A percentile compares a stretch with the other conserved stretches of the same genome.
Conservation (phyloP, 139 green algal species). For the Coelastrella sp. region DNA sequence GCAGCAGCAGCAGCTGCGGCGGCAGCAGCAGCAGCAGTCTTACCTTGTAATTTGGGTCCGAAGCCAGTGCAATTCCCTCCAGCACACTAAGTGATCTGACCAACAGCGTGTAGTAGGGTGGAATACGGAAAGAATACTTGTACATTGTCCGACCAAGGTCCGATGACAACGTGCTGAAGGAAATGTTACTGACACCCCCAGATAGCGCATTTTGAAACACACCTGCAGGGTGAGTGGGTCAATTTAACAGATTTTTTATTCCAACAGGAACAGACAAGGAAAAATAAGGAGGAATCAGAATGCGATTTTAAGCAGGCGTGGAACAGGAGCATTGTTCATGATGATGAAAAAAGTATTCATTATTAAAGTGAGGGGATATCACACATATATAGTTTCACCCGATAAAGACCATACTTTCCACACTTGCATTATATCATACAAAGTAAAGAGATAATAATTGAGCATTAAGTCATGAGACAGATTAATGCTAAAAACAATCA, state of each 20-base stretch:
- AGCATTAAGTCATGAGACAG: background rate
- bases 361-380: no score
- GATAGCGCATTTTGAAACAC: constrained; percentile 85
- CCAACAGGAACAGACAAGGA: background rate
- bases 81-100: constrained; percentile 87
- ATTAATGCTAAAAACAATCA: background rate
- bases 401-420: no score
- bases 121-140: constrained; percentile 84
- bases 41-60: constrained; percentile 92
- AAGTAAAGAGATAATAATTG: background rate
- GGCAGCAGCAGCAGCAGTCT: background rate
- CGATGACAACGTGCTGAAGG: constrained; percentile 72
- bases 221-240: constrained; percentile 37
- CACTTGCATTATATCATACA: no score
- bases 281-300: background rate
- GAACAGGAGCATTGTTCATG: background rate
- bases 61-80: constrained; percentile 91
- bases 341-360: background rate
- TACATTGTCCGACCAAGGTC: constrained; percentile 91
- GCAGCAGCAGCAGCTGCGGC: background rate
- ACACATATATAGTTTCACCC: no score
- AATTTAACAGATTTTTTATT: no score
- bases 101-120: constrained; percentile 92
- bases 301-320: background rate
- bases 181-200: constrained; percentile 87